A percentile compares a stretch with the other conserved stretches of the same genome.
These are phyloP conservation scores for Pseudopithomyces maydicus DNA, from an alignment of 2,329 filamentous ascomycete genomes.

Conservation along the genomic window DNA sequence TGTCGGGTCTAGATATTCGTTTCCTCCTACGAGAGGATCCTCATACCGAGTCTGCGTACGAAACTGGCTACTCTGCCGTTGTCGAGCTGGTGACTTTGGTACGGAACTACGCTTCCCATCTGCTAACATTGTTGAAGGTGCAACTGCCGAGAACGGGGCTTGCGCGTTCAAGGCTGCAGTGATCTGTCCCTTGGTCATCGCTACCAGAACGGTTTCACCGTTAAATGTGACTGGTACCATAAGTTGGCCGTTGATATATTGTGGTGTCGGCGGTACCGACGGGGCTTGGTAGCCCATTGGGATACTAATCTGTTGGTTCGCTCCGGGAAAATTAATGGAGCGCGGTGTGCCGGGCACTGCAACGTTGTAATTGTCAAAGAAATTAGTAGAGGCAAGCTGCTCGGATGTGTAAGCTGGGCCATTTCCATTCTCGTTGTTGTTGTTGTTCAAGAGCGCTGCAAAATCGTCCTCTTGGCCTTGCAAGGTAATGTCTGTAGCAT, in stretches of 20 bases:
- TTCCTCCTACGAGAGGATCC: background rate
- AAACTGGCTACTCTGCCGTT: background rate
- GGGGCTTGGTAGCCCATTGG: background rate
- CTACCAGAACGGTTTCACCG: background rate
- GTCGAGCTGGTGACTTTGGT: background rate
- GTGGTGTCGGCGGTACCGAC: background rate
- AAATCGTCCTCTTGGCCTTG: background rate
- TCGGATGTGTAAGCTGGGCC: background rate
- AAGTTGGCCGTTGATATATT: background rate
- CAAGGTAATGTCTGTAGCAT: background rate
- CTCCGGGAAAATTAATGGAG: background rate
- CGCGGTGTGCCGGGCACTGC: slow-evolving; percentile 9
- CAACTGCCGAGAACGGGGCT: background rate
- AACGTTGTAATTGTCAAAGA: slow-evolving; percentile 4
- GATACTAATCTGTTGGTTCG: background rate
- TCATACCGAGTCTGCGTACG: background rate
- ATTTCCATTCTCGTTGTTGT: background rate
- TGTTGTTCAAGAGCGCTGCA: background rate
- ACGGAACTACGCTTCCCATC: slow-evolving; percentile 3
- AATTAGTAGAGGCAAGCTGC: slow-evolving; percentile 1
- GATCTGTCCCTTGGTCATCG: background rate
- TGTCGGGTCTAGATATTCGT: background rate
- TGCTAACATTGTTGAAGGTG: background rate
- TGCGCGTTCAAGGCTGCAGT: background rate
- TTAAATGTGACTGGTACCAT: background rate